Base-by-base conservation (phyloP, 345 rosid genomes). In the Heritiera littoralis region DNA sequence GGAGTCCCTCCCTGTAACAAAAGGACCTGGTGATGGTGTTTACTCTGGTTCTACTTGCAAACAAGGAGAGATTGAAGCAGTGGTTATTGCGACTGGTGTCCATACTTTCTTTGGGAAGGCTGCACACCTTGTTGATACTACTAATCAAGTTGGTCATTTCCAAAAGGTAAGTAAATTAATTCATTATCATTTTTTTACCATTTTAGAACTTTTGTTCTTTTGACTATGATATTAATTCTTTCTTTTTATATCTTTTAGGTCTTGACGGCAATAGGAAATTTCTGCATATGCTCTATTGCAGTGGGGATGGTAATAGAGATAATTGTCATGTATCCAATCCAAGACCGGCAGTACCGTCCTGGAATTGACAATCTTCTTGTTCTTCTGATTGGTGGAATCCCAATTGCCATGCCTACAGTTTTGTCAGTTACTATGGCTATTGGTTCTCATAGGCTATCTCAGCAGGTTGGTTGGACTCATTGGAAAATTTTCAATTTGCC, bases 121-220 rank as follows among this genome's bases (percentile, higher is more conserved):
- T 32, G 98, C 99, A 10, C 98, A 94, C 86, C 97, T 96, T 79
- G 98, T 96, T 60, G 99, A 96, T 81, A 85, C 95, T 32, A 96
- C 99, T n/a, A 96, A 96, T 85, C 97, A 94, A 87, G 98, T 96
- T 82, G 99, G 99, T 58, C 99, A 96, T 81, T 96, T 96, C 87
- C 99, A 94, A 83, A 89, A 96, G 92, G 99, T 77, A 84, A 84
- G 88, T 72, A 13, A 75, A 80, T 77, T 28, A 48, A 72, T 55
- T 61, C 56, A 64, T 28, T 6, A 9, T 60, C 11, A 8, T 49
- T 28, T 41, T 60, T 69, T 5, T 14, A 30, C 32, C 48, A 9
- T 8, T 56, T 14, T 28, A n/a, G 12, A 41, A 20, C 41, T 51
- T 38, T 58, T 9, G 46, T 18, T 66, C 52, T 77, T 17, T 35